A percentile compares a stretch with the other conserved stretches of the same genome.
Conservation (phyloP, 306 rosid species). For the Calophaca sinica region DNA sequence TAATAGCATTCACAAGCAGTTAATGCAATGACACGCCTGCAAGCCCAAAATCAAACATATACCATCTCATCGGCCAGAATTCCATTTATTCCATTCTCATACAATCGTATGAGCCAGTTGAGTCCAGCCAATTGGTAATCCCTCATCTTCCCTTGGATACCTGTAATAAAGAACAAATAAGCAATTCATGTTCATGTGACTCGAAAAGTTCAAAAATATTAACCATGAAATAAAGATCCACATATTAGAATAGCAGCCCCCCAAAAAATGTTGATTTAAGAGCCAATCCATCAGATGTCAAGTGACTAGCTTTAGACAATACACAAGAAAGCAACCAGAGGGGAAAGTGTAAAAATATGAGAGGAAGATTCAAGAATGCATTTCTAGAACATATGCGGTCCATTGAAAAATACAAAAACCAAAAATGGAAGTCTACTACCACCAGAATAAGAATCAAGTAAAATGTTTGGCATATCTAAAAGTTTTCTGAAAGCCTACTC, state of each 20-base stretch:
- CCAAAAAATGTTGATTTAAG: not conserved
- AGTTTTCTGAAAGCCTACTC: conserved; percentile 5
- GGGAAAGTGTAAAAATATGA: not conserved
- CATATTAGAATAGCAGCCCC: not conserved
- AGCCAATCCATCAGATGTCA: not conserved
- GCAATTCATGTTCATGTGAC: conserved; percentile 29
- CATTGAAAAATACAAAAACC: not conserved
- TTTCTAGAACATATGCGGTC: not conserved
- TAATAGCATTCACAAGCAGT: conserved; percentile 15
- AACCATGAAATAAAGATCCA: not conserved
- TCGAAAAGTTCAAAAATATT: conserved; percentile 9
- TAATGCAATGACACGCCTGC: conserved; percentile 30
- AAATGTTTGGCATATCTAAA: not conserved
- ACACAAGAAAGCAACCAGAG: conserved; percentile 1
- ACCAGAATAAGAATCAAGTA: conserved; percentile 22
- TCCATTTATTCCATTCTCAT: conserved; percentile 98
- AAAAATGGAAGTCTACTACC: conserved; percentile 13
- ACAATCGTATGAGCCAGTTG: conserved; percentile 94
- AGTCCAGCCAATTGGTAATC: conserved; percentile 98
- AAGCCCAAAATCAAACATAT: conserved; percentile 40
- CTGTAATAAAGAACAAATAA: conserved; percentile 50
- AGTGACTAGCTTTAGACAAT: not conserved
- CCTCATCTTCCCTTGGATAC: conserved; percentile 97
- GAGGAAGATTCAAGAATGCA: not conserved
- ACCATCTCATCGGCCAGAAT: conserved; percentile 99